These are phyloP conservation scores for Phellinidium pouzarii DNA, from an alignment of 1,284 basidiomycete genomes.

Conservation along the genomic window DNA sequence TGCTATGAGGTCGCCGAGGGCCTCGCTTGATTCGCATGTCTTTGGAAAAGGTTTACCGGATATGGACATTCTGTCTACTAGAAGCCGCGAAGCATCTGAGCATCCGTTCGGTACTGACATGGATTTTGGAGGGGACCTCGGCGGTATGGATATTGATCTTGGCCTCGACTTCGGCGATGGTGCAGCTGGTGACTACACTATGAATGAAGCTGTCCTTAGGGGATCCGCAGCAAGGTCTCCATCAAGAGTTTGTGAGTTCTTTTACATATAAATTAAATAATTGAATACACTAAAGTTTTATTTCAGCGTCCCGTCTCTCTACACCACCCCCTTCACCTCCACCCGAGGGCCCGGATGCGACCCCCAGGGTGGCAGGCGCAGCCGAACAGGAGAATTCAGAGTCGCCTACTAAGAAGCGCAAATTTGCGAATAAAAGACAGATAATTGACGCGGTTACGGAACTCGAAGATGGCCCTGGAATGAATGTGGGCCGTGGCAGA, in stretches of 20 bases:
- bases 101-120: slow-evolving; percentile 56
- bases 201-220: slow-evolving; percentile 26
- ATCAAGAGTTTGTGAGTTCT: slow-evolving; percentile 62
- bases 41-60: slow-evolving; percentile 43
- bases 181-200: slow-evolving; percentile 28
- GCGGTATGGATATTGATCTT: slow-evolving; percentile 58
- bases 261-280: background rate
- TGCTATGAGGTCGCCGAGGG: slow-evolving; percentile 42
- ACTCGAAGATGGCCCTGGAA: slow-evolving; percentile 66
- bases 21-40: slow-evolving; percentile 57
- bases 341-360: slow-evolving; percentile 44
- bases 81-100: slow-evolving; percentile 57
- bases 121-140: slow-evolving; percentile 45
- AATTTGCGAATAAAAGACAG: slow-evolving; percentile 42
- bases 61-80: slow-evolving; percentile 53
- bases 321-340: slow-evolving; percentile 67
- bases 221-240: slow-evolving; percentile 45
- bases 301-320: slow-evolving; percentile 63
- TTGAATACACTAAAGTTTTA: background rate
- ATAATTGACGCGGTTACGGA: slow-evolving; percentile 71
- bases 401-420: slow-evolving; percentile 43
- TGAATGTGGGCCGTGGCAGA: slow-evolving; percentile 54
- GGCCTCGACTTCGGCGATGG: slow-evolving; percentile 65
- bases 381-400: slow-evolving; percentile 29
- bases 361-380: slow-evolving; percentile 28